A percentile compares a stretch with the other conserved stretches of the same genome.
phyloP scores from a whole-genome alignment of 2,329 filamentous ascomycete species.

The Xylaria sp. region DNA sequence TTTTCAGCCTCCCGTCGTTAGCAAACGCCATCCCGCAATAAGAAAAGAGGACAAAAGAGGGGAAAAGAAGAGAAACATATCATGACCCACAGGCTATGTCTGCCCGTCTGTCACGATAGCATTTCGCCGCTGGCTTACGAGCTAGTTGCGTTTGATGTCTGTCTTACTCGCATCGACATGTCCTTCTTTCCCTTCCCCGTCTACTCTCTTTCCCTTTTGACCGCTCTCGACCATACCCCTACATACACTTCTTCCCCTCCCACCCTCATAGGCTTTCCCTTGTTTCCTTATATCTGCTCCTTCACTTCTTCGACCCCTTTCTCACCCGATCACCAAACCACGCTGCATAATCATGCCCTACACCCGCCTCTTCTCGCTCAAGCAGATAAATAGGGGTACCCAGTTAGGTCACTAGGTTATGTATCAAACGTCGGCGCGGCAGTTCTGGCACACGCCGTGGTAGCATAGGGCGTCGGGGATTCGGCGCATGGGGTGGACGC shows the following conservation, averaged over 20 bases:
- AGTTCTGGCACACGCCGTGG: constrained; percentile 51
- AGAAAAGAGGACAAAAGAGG: background rate
- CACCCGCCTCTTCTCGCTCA: background rate
- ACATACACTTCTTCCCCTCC: no score
- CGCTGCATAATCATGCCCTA: no score
- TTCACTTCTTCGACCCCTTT: no score
- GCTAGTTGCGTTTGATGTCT: no score
- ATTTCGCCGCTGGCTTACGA: background rate
- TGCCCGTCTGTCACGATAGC: background rate
- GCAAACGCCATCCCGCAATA: background rate
- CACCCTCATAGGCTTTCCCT: no score
- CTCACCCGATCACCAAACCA: no score
- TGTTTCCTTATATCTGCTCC: no score
- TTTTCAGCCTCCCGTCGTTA: background rate
- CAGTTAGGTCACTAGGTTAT: background rate
- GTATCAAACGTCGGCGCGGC: constrained; percentile 40
- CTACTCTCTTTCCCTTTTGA: no score
- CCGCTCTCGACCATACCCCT: no score
- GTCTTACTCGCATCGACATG: no score
- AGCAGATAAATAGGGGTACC: no score
- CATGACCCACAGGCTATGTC: background rate
- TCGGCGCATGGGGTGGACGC: constrained; percentile 48
- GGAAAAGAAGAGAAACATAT: background rate
- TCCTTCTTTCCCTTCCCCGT: background rate
- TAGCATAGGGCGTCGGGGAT: constrained; percentile 56